Evolutionary conservation across 352 stramenopile genomes (phyloP), one percentile per base, ranked within the genome.

Genomic region (Phytophthora pini): DNA sequence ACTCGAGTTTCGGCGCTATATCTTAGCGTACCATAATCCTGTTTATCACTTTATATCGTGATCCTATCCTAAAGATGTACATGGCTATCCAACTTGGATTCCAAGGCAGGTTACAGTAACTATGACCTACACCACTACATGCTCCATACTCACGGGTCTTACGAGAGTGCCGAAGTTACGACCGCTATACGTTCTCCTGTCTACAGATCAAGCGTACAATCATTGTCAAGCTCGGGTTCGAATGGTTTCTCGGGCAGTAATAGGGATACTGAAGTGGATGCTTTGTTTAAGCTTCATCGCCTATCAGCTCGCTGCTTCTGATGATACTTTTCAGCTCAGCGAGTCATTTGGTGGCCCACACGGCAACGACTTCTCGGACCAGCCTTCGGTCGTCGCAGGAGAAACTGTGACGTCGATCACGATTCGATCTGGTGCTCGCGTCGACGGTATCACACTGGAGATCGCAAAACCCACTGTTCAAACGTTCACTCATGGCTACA

Each of bases 331-430:
- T 53, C 53, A 61, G 15, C 39, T 61, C 40, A 61, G 41, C 9
- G 27, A 61, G 22, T 32, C 17, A 29, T 45, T 61, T 20, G 41
- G 41, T 43, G 40, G 40, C 11, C 53, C 53, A 5, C 40, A 60
- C 24, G 52, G 52, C 6, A n/a, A 48, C 13, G 39, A 29, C 11
- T 60, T 60, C 39, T 51, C 52, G 13, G 40, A 60, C 17, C 26
- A 60, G 26, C n/a, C 10, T 20, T 27, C 49, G 1, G 36, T 55
- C 31, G 47, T 55, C 8, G n/a, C 10, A n/a, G 49, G 49, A 56
- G 32, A 29, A 50, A 50, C 24, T 15, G 46, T 53, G 27, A 40
- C 6, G 6, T 53, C 46, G 15, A 39, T 53, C 27, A 53, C 46
- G n/a, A 53, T 53, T 40, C 26, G 46, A 11, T 15, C 46, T 40